Evolutionary conservation across 805 yeast species (phyloP).

Genomic region (Nakazawaea siamensis): DNA sequence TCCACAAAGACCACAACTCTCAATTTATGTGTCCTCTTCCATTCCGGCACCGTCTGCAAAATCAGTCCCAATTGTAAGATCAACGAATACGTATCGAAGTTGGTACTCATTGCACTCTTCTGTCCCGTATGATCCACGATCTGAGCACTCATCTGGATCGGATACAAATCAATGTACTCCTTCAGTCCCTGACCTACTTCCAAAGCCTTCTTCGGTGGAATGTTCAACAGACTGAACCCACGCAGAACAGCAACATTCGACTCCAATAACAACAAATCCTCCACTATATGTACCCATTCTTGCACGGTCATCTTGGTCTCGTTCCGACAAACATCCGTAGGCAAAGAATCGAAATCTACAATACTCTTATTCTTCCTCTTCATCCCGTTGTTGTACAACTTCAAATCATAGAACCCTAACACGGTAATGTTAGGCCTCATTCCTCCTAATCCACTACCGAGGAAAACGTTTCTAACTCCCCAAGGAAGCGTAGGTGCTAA

Average conservation of each 20-base stretch:
- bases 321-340: slow-evolving; percentile 72
- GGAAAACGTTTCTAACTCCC: slow-evolving; percentile 89
- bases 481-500: slow-evolving; percentile 82
- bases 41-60: slow-evolving; percentile 83
- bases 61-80: slow-evolving; percentile 93
- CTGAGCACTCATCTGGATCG: slow-evolving; percentile 92
- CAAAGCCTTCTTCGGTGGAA: slow-evolving; percentile 44
- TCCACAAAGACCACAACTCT: slow-evolving; percentile 92
- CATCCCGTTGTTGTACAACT: slow-evolving; percentile 12
- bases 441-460: slow-evolving; percentile 97
- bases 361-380: background rate
- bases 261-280: slow-evolving; percentile 81
- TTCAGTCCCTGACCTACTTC: slow-evolving; percentile 24
- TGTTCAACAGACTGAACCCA: slow-evolving; percentile 59
- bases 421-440: slow-evolving; percentile 97
- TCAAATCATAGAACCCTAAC: slow-evolving; percentile 71
- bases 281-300: slow-evolving; percentile 90
- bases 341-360: slow-evolving; percentile 26
- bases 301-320: slow-evolving; percentile 62
- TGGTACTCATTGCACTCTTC: slow-evolving; percentile 68
- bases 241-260: slow-evolving; percentile 92
- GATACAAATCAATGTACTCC: slow-evolving; percentile 79
- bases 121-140: slow-evolving; percentile 58
- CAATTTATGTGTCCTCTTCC: slow-evolving; percentile 71
- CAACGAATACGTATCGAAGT: slow-evolving; percentile 92